Conservation (phyloP, 202 grass and related monocot genomes). For the Elaeis oleifera region DNA sequence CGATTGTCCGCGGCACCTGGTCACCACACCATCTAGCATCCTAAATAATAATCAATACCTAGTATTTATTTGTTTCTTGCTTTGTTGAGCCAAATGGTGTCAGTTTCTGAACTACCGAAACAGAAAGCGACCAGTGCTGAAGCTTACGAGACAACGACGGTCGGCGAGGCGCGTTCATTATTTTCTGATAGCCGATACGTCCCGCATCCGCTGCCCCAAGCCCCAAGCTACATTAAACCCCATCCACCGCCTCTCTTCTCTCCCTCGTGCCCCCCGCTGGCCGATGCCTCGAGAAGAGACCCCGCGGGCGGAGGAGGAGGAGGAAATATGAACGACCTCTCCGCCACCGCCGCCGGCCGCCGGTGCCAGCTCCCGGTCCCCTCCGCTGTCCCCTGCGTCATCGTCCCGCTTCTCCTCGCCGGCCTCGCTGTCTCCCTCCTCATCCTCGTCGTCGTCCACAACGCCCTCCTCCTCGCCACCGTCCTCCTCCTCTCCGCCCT, state of each 20-base stretch:
- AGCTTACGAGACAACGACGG: too few species aligned
- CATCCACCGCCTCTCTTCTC: neutral
- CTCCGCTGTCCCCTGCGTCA: constrained; percentile 31
- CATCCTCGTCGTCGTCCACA: constrained; percentile 72
- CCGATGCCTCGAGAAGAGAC: neutral
- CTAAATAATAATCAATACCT: too few species aligned
- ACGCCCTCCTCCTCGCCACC: constrained; percentile 48
- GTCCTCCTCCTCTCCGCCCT: constrained; percentile 42
- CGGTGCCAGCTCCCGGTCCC: constrained; percentile 34
- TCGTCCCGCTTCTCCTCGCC: constrained; percentile 56
- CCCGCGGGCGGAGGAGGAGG: neutral
- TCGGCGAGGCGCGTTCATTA: too few species aligned
- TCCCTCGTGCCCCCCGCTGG: neutral
- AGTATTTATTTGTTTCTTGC: too few species aligned
- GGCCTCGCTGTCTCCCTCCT: constrained; percentile 55
- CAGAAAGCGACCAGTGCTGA: too few species aligned
- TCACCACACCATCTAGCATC: too few species aligned
- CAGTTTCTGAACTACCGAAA: too few species aligned
- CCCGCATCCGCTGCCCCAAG: too few species aligned
- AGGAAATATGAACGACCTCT: constrained; percentile 16
- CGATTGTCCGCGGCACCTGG: too few species aligned
- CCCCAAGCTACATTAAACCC: neutral
- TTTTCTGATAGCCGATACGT: too few species aligned
- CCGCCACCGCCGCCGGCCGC: neutral
- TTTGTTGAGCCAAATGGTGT: too few species aligned